phyloP scores from a whole-genome alignment of 345 rosid genomes.

The Camelina hispida region DNA sequence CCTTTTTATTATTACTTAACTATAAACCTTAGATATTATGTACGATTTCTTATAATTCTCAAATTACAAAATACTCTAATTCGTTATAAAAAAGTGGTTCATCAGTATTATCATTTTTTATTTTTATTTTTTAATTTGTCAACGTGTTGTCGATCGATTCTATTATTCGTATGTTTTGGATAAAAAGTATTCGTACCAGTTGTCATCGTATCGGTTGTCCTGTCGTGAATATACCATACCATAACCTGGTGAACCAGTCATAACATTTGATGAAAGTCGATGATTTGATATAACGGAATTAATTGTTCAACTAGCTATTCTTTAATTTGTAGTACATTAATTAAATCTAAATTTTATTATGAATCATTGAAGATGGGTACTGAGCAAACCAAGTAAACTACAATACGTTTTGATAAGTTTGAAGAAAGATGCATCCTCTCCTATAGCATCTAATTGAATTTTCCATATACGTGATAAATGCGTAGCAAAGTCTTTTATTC shows the following conservation, averaged over 20 bases:
- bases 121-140: neutral
- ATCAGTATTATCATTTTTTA: neutral
- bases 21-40: conserved; percentile 6
- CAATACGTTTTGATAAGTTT: conserved; percentile 17
- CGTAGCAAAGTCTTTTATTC: conserved; percentile 20
- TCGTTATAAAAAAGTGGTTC: conserved; percentile 21
- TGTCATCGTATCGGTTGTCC: conserved; percentile 33
- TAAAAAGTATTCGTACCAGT: neutral
- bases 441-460: conserved; percentile 2
- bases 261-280: conserved; percentile 13
- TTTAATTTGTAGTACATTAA: neutral
- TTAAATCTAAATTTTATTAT: neutral
- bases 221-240: conserved; percentile 18
- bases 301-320: conserved; percentile 29
- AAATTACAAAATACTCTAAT: conserved; percentile 14
- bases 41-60: conserved; percentile 2
- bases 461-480: conserved; percentile 4
- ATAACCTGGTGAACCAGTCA: neutral
- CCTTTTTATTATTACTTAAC: neutral
- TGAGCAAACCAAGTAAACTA: neutral
- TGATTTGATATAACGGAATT: conserved; percentile 6
- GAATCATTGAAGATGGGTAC: conserved; percentile 16
- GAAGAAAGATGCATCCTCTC: conserved; percentile 9
- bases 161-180: conserved; percentile 4
- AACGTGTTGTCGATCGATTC: conserved; percentile 17